Conservation (phyloP, 164 flowering plant genomes). For the Magnolia changhungtana region DNA sequence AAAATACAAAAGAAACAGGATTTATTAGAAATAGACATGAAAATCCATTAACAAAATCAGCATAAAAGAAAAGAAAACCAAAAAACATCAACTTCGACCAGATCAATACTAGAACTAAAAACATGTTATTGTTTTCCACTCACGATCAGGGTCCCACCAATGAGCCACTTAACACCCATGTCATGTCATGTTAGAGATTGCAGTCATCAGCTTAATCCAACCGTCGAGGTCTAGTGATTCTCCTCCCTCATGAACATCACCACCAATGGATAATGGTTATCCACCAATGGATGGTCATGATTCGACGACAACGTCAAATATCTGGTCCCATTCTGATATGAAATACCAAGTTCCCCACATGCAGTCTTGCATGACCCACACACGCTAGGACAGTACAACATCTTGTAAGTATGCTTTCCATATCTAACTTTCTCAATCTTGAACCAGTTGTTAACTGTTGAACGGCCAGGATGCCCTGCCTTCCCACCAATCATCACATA, state of each 20-base stretch:
- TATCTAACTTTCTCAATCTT: neutral
- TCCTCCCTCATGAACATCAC: neutral
- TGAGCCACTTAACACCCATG: too few species aligned
- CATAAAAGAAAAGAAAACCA: too few species aligned
- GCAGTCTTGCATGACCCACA: neutral
- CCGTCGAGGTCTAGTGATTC: neutral
- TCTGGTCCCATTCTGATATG: neutral
- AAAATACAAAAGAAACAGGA: too few species aligned
- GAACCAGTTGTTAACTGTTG: neutral
- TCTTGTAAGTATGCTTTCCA: neutral
- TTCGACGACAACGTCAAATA: neutral
- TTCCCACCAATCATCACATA: neutral
- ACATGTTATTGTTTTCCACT: too few species aligned
- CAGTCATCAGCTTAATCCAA: too few species aligned
- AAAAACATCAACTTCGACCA: too few species aligned
- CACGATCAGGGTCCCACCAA: too few species aligned
- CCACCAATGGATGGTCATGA: too few species aligned
- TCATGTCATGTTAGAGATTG: too few species aligned
- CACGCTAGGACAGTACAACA: neutral
- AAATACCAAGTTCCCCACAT: neutral
- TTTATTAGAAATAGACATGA: too few species aligned
- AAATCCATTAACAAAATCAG: too few species aligned
- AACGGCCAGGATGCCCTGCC: neutral
- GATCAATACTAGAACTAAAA: too few species aligned
- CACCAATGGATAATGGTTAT: neutral